Percentiles rank a stretch among this genome's conserved stretches.
These are phyloP conservation scores for Coemansia sp. DNA, from an alignment of 192 early-diverging fungal genomes.

Conservation along the genomic window DNA sequence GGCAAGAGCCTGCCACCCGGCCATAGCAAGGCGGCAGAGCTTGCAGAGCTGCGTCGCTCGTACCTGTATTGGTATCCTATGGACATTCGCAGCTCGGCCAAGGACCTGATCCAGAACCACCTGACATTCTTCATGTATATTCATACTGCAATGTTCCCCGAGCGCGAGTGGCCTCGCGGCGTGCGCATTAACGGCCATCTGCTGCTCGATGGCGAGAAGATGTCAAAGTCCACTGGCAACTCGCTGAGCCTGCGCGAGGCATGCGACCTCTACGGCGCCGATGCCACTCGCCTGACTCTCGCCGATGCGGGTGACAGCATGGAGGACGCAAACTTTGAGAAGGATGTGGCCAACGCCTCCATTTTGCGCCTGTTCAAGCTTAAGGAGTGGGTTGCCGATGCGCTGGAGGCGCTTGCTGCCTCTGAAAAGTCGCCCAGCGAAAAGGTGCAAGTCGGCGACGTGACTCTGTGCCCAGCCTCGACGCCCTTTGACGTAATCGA, in stretches of 20 bases:
- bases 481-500: constrained; percentile 72
- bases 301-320: constrained; percentile 96
- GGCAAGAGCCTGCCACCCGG: constrained; percentile 64
- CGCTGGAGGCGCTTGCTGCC: constrained; percentile 57
- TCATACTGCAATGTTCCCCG: constrained; percentile 95
- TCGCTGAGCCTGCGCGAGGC: constrained; percentile 85
- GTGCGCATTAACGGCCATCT: constrained; percentile 95
- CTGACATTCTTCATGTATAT: constrained; percentile 97
- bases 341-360: constrained; percentile 91
- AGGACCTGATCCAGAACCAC: constrained; percentile 98
- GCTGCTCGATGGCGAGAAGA: constrained; percentile 94
- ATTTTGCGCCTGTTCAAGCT: constrained; percentile 91
- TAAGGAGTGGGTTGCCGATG: constrained; percentile 88
- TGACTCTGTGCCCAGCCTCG: constrained; percentile 54
- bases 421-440: constrained; percentile 56
- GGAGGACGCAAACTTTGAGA: constrained; percentile 99
- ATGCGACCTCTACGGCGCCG: constrained; percentile 88
- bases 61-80: constrained; percentile 98
- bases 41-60: constrained; percentile 84
- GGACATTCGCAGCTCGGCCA: constrained; percentile 94
- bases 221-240: constrained; percentile 98
- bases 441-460: constrained; percentile 33
- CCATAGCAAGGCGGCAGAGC: constrained; percentile 59
- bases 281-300: constrained; percentile 92
- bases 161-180: constrained; percentile 84